Percentiles rank a stretch among this genome's conserved stretches.
Conservation (phyloP, 2,329 filamentous ascomycete genomes). For the Trichoderma atroviride region DNA sequence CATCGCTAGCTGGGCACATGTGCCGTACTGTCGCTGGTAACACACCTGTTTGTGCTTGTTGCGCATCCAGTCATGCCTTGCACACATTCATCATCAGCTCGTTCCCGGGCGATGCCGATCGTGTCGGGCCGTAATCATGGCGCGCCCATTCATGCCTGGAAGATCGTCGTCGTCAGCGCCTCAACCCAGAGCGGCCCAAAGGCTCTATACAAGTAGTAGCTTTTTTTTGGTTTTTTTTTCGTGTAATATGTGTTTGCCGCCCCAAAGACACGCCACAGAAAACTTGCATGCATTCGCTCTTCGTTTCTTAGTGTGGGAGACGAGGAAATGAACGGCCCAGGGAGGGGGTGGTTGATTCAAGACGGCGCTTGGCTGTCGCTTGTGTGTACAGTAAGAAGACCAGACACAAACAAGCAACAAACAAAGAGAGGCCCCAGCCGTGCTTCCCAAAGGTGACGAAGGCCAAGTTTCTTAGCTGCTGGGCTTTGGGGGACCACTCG, state of each 20-base stretch:
- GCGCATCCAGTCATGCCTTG: neutral
- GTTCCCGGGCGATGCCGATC: constrained; percentile 21
- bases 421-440: neutral
- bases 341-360: neutral
- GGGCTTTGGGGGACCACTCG: neutral
- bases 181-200: neutral
- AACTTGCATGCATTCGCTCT: neutral
- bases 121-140: constrained; percentile 24
- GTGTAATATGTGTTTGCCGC: neutral
- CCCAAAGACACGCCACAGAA: neutral
- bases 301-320: constrained; percentile 13
- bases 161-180: constrained; percentile 14
- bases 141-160: constrained; percentile 21
- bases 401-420: neutral
- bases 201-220: neutral
- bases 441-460: constrained; percentile 6
- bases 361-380: neutral
- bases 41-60: neutral
- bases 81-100: constrained; percentile 22
- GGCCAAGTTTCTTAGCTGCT: constrained; percentile 19
- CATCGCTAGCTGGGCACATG: neutral
- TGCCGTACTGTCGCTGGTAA: neutral
- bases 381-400: neutral
- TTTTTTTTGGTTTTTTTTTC: too few relatives aligned
- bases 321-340: neutral